These are phyloP conservation scores for Pseudocercospora fuligena DNA, from an alignment of 2,329 filamentous ascomycete species.

Conservation along the genomic window DNA sequence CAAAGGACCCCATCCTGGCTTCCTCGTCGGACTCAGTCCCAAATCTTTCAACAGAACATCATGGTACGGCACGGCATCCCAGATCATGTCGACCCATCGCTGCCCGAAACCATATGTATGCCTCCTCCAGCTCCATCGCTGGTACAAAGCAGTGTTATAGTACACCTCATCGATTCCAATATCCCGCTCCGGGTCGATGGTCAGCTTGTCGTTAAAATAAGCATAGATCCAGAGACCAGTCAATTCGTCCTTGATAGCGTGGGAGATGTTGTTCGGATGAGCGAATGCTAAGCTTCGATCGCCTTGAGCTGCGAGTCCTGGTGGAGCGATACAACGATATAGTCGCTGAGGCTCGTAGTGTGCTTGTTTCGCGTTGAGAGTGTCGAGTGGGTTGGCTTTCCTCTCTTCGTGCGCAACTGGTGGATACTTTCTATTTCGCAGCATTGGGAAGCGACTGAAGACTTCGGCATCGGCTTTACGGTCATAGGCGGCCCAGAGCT, in stretches of 20 bases:
- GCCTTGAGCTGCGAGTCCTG: conserved; percentile 11
- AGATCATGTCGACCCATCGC: conserved; percentile 20
- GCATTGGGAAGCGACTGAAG: conserved; percentile 17
- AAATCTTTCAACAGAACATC: conserved; percentile 24
- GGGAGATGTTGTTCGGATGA: conserved; percentile 18
- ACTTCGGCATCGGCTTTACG: conserved; percentile 19
- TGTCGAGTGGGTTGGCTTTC: conserved; percentile 3
- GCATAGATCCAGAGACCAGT: conserved; percentile 23
- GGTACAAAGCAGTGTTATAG: conserved; percentile 12
- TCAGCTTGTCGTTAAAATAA: conserved; percentile 20
- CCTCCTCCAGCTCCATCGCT: conserved; percentile 20
- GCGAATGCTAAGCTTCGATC: conserved; percentile 20
- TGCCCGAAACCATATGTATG: conserved; percentile 22
- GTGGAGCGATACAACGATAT: conserved; percentile 22
- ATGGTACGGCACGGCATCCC: conserved; percentile 21
- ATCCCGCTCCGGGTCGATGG: conserved; percentile 11
- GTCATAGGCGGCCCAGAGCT: conserved; percentile 16
- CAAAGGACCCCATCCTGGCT: conserved; percentile 11
- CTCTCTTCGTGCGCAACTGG: neutral
- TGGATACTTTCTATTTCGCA: conserved; percentile 9
- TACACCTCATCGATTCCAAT: neutral
- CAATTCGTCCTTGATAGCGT: conserved; percentile 18
- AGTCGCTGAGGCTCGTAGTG: conserved; percentile 17
- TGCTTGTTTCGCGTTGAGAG: neutral
- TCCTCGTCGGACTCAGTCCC: conserved; percentile 18